Conservation (phyloP, 768 basidiomycete species). For the Terana coerulea region DNA sequence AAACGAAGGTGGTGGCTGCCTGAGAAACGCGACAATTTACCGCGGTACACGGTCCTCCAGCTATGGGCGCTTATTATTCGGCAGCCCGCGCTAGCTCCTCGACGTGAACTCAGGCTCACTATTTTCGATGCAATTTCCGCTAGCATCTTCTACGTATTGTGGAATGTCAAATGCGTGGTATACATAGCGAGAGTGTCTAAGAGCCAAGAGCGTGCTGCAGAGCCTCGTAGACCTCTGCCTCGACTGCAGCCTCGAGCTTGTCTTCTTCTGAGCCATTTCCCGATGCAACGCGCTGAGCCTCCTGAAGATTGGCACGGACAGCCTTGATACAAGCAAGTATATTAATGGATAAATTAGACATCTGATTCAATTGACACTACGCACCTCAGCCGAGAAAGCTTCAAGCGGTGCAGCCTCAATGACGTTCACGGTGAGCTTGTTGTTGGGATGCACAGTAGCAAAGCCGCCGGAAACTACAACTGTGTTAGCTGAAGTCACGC, state of each 20-base stretch:
- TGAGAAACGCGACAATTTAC: conserved; percentile 3
- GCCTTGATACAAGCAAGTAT: conserved; percentile 47
- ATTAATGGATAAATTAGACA: background rate
- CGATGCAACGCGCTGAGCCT: conserved; percentile 75
- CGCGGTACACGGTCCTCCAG: background rate
- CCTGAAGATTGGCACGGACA: conserved; percentile 83
- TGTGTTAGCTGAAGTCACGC: background rate
- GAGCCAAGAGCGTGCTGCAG: conserved; percentile 81
- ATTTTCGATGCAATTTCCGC: background rate
- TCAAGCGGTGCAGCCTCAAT: conserved; percentile 95
- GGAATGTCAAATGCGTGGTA: background rate
- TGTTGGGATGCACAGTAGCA: conserved; percentile 96
- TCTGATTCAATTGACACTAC: conserved; percentile 19
- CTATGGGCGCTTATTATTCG: no score
- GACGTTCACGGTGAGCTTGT: conserved; percentile 93
- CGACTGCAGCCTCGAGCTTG: conserved; percentile 89
- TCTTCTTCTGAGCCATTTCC: conserved; percentile 91
- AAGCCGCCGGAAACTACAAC: conserved; percentile 88
- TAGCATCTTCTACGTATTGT: conserved; percentile 6
- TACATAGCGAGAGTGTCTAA: conserved; percentile 28
- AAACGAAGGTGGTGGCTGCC: conserved; percentile 1
- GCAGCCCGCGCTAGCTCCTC: background rate
- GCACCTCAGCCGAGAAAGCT: conserved; percentile 85
- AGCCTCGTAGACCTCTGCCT: conserved; percentile 95
- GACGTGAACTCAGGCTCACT: background rate